Conservation (phyloP, 2,329 filamentous ascomycete genomes). For the Fusarium oligoseptatum region DNA sequence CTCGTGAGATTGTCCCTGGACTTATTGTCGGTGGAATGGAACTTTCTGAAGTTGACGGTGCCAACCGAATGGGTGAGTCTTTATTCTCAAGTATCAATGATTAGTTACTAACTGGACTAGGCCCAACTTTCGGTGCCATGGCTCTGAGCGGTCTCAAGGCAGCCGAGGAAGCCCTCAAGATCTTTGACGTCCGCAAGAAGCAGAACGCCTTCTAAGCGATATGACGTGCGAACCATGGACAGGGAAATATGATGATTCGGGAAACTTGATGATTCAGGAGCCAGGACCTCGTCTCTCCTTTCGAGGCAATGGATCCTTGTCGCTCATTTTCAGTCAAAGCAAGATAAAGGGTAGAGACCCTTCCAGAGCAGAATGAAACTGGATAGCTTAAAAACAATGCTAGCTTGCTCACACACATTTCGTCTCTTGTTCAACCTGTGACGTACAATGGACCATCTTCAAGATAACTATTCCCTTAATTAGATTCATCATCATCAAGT, state of each 20-base stretch:
- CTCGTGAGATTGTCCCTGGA: conserved; percentile 87
- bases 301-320: conserved; percentile 17
- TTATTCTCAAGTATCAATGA: neutral
- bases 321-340: conserved; percentile 35
- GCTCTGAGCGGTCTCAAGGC: conserved; percentile 89
- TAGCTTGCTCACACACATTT: neutral
- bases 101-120: conserved; percentile 40
- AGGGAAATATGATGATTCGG: conserved; percentile 1
- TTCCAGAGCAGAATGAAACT: conserved; percentile 10
- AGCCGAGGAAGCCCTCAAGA: conserved; percentile 84
- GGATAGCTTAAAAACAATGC: conserved; percentile 9
- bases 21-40: conserved; percentile 97
- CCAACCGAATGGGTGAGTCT: conserved; percentile 83
- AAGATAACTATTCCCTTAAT: neutral
- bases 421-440: neutral
- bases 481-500: neutral
- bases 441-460: neutral
- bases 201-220: conserved; percentile 73
- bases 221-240: neutral
- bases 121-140: conserved; percentile 91
- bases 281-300: conserved; percentile 28
- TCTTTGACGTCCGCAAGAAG: conserved; percentile 82
- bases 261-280: conserved; percentile 4
- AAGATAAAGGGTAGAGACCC: neutral
- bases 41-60: conserved; percentile 88